Conservation (phyloP, 148 eudicot species). For the Amaranthus hypochondriacus region DNA sequence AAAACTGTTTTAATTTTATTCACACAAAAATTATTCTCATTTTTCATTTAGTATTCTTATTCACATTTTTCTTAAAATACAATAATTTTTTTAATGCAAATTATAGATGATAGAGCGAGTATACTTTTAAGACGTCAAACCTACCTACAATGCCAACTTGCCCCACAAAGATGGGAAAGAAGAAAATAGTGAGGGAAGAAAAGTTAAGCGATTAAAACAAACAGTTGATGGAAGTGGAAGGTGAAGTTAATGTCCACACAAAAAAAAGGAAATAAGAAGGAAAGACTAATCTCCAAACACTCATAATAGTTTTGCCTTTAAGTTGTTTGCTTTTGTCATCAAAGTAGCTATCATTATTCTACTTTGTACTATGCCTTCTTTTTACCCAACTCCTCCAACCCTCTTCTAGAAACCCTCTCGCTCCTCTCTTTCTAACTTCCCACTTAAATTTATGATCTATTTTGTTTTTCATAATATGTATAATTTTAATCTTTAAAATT, state of each 20-base stretch:
- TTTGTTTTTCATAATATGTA: background rate
- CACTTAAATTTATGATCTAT: conserved; percentile 19
- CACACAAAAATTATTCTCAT: too few species aligned
- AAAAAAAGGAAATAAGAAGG: conserved; percentile 12
- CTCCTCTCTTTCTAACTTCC: conserved; percentile 9
- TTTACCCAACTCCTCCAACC: conserved; percentile 23
- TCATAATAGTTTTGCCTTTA: conserved; percentile 7
- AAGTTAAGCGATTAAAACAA: background rate
- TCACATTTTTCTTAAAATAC: too few species aligned
- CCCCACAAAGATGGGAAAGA: conserved; percentile 15
- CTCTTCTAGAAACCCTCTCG: conserved; percentile 54
- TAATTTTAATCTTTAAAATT: conserved; percentile 11
- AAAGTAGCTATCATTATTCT: conserved; percentile 14
- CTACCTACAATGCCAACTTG: conserved; percentile 24
- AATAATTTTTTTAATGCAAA: too few species aligned
- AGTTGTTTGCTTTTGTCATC: conserved; percentile 20
- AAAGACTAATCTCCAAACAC: background rate
- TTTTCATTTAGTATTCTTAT: too few species aligned
- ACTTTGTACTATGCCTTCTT: conserved; percentile 22
- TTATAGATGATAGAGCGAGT: too few species aligned
- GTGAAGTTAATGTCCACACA: conserved; percentile 53
- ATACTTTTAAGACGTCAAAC: background rate
- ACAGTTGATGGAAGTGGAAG: conserved; percentile 39
- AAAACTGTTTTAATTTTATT: too few species aligned
- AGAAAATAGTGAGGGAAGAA: too few species aligned